Base-by-base conservation (phyloP, 352 stramenopile genomes). In the Globisporangium nunn region DNA sequence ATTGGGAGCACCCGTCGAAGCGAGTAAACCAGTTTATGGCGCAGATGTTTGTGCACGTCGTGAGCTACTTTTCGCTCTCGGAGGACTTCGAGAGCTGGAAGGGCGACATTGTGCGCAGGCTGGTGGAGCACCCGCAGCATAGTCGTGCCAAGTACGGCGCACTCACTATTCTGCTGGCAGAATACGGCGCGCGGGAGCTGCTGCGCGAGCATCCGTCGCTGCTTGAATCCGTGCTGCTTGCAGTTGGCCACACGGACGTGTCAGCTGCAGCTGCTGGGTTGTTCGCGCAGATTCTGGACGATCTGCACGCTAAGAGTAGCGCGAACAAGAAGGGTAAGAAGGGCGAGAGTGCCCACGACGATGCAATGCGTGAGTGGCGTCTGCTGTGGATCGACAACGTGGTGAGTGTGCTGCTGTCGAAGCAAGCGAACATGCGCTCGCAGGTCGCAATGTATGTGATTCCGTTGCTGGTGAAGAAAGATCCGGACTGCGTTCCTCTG, bases 1-100 rank as follows among this genome's bases (percentile, higher is more conserved):
- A 93, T 66, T 93, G 83, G 83, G 83, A 91, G 49, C 82, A 93
- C 53, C 81, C 79, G 40, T 86, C 81, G 17, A 93, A 91, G 67
- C 84, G 84, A 30, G 80, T 93, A 49, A 91, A 93, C 52, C 83
- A 93, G 67, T 91, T 91, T 40, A 91, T 93, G 83, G 69, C 81
- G 55, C 60, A 66, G n/a, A 78, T 93, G 56, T 93, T 93, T 53
- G 70, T 70, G 7, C 79, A 91, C 35, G 74, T 91, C 18, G 77
- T 93, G 18, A 70, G 74, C 52, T 85, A 86, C 55, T 76, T 81
- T 18, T 64, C 72, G 11, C 68, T 85, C 35, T 62, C 63, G 15
- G 46, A 51, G 28, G 63, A 45, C 1, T 85, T 85, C 33, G 58
- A 74, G 4, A 49, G 60, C 15, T 91, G 81, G 81, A 85, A 74